Conservation (phyloP, 106 monocot genomes). For the Dendrobium catenatum region DNA sequence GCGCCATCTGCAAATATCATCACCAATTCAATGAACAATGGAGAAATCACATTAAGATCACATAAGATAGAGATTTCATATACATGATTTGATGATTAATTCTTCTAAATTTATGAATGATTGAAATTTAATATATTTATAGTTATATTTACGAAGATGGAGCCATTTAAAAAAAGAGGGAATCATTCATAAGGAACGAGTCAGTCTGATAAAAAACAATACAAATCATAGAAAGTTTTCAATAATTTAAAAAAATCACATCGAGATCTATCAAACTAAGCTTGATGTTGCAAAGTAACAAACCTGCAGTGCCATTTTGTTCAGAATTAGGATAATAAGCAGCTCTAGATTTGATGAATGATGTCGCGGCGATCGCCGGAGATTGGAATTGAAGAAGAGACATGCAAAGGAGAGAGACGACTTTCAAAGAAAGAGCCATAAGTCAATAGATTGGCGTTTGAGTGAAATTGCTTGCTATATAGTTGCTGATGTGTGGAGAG, state of each 20-base stretch:
- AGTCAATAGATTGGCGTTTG: not conserved
- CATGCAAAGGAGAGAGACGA: conserved; percentile 4
- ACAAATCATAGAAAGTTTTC: not conserved
- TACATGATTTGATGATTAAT: not conserved
- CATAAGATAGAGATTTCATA: not conserved
- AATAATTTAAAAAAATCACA: not conserved
- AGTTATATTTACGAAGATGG: not conserved
- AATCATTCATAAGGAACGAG: not conserved
- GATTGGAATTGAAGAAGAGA: conserved; percentile 4
- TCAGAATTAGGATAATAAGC: conserved; percentile 49
- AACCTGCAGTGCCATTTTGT: conserved; percentile 35
- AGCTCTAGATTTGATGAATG: conserved; percentile 37
- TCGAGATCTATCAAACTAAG: not conserved
- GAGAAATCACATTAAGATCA: not conserved
- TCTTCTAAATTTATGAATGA: not conserved
- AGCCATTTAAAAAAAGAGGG: not conserved
- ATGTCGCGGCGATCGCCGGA: conserved; percentile 15
- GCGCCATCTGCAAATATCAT: conserved; percentile 26
- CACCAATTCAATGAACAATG: no score
- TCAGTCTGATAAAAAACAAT: not conserved
- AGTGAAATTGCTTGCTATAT: not conserved
- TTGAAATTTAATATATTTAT: not conserved
- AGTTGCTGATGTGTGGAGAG: not conserved
- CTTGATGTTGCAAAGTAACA: not conserved
- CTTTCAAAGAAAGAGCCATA: conserved; percentile 22